These are phyloP conservation scores for Candida rishiriensis DNA, from an alignment of 805 yeast species.

Conservation along the genomic window DNA sequence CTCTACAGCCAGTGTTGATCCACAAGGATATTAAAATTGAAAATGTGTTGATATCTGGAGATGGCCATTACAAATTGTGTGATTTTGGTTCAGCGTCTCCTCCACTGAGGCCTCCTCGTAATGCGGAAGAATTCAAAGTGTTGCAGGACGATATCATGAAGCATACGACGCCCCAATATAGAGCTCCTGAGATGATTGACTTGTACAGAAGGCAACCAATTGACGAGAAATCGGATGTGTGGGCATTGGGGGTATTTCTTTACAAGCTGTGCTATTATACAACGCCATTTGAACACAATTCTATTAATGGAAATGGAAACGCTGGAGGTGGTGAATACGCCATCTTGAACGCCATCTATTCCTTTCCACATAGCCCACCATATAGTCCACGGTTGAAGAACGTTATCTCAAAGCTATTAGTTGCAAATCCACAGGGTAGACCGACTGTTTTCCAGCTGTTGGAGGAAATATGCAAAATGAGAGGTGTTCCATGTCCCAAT, in stretches of 20 bases:
- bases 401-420: constrained; percentile 54
- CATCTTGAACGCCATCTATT: constrained; percentile 52
- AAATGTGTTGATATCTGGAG: constrained; percentile 61
- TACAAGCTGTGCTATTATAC: constrained; percentile 78
- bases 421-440: constrained; percentile 64
- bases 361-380: constrained; percentile 50
- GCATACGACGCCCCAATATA: constrained; percentile 81
- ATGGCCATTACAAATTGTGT: constrained; percentile 62
- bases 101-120: constrained; percentile 57
- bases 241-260: constrained; percentile 80
- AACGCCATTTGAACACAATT: constrained; percentile 67
- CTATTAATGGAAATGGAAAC: constrained; percentile 31
- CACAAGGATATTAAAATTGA: constrained; percentile 84
- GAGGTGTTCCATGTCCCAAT: constrained; percentile 37
- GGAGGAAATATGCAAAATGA: constrained; percentile 62
- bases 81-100: constrained; percentile 81
- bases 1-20: constrained; percentile 61
- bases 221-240: constrained; percentile 77
- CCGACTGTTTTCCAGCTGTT: constrained; percentile 71
- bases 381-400: constrained; percentile 62
- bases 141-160: constrained; percentile 67
- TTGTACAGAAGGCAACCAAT: constrained; percentile 62
- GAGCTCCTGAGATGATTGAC: constrained; percentile 84
- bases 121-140: constrained; percentile 52
- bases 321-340: constrained; percentile 53